Base-by-base conservation (phyloP, 257 asterid genomes). In the Salvia splendens region DNA sequence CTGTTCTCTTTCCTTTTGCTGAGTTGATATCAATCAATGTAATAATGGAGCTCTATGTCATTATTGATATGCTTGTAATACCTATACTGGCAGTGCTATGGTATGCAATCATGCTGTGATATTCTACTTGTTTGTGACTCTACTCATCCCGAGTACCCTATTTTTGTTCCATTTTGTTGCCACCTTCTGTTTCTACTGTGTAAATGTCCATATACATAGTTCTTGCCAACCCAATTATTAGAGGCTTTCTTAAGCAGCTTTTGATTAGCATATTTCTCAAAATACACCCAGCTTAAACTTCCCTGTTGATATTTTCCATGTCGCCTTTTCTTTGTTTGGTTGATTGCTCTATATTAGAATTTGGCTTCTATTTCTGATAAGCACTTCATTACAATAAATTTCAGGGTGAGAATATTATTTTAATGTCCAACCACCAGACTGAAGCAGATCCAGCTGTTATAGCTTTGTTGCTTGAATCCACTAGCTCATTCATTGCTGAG, bases 381-480 rank as follows among this genome's bases (percentile, higher is more conserved):
- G 52, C 52, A 45, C 55, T 5, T 57, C 68, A 35, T 30, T 72
- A 15, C 45, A 50, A 4, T 76, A 55, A 28, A 68, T 80, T 66
- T 70, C 89, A 94, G 99, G 99, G 99, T 8, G 96, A 88, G 71
- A 94, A 94, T 75, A 73, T 94, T 57, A 83, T 94, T 71, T 77
- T 94, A 71, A 87, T 94, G 72, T 94, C 99, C 69, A 94, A 94
- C 83, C 99, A 94, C 77, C 99, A 94, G 86, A 81, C 92, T 59
- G 99, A 94, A 88, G 99, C 97, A 15, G 97, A 94, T 81, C 99
- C 97, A 61, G 99, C 97, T 51, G 73, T 91, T 74, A 81, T 94
- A 49, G 88, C 97, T 32, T 77, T 83, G 84, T 74, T 91, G 81
- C 89, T 94, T 49, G 99, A 94, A 72, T 80, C 89, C 72, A 84